phyloP scores from a whole-genome alignment of 2,329 filamentous ascomycete species.

The Scedosporium minutisporum region DNA sequence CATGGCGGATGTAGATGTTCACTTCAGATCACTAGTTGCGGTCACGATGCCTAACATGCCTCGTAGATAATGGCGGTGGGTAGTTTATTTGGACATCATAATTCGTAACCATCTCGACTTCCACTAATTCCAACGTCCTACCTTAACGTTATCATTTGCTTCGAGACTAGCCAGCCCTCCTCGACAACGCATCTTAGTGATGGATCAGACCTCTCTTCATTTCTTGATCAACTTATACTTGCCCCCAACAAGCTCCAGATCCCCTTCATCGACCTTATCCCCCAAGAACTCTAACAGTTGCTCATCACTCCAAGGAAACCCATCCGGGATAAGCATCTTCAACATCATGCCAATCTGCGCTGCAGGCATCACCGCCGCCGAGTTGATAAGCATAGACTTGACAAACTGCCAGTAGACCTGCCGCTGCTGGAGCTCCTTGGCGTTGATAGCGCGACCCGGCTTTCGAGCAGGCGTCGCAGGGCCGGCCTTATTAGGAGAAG shows the following conservation, averaged over 20 bases:
- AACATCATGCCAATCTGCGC: conserved; percentile 86
- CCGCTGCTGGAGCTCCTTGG: conserved; percentile 52
- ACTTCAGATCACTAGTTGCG: no score
- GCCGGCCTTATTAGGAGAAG: conserved; percentile 13
- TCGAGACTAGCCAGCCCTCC: no score
- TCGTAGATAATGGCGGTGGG: no score
- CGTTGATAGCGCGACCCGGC: conserved; percentile 13
- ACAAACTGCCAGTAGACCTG: conserved; percentile 85
- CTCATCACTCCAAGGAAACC: conserved; percentile 82
- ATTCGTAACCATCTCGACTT: background rate
- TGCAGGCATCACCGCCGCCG: conserved; percentile 68
- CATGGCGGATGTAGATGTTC: no score
- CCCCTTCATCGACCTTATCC: conserved; percentile 64
- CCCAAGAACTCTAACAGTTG: conserved; percentile 73
- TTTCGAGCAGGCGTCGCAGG: conserved; percentile 9
- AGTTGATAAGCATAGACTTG: conserved; percentile 88
- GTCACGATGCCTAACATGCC: no score
- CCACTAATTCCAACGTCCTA: no score
- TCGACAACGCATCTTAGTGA: no score
- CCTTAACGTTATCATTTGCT: background rate
- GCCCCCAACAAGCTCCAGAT: conserved; percentile 59
- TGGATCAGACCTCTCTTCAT: conserved; percentile 20
- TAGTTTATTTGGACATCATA: conserved; percentile 1
- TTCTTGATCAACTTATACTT: conserved; percentile 60
- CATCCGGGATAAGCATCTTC: conserved; percentile 80